A percentile compares a stretch with the other conserved stretches of the same genome.
These are phyloP conservation scores for Eucalyptus erythrocorys DNA, from an alignment of 345 rosid genomes.

Conservation along the genomic window DNA sequence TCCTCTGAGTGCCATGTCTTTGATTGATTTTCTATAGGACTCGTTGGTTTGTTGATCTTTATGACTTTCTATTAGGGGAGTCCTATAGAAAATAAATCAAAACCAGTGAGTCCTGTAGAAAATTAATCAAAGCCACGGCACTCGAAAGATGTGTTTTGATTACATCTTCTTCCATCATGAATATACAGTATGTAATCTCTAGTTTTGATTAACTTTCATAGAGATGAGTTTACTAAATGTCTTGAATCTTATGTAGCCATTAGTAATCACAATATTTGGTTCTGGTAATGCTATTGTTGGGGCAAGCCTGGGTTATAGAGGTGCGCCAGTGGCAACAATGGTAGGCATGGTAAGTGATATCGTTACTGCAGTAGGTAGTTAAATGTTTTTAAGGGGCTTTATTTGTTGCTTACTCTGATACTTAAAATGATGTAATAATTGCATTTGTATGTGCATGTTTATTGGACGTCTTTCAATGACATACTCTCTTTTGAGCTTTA, in stretches of 20 bases:
- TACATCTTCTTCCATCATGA: too few relatives aligned
- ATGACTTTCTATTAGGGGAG: slow-evolving; percentile 18
- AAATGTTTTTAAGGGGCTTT: background rate
- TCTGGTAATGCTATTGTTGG: fast-evolving
- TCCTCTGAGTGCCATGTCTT: background rate
- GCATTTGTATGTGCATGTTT: background rate
- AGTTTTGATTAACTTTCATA: too few relatives aligned
- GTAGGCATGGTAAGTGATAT: fast-evolving
- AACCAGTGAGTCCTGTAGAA: background rate
- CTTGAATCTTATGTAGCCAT: too few relatives aligned
- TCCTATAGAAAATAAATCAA: too few relatives aligned
- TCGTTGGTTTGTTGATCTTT: background rate
- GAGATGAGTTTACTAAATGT: too few relatives aligned
- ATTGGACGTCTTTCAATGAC: background rate
- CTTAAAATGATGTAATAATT: background rate
- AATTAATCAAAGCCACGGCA: background rate
- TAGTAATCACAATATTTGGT: too few relatives aligned
- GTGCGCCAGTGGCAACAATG: too few relatives aligned
- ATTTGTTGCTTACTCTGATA: background rate
- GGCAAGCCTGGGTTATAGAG: fast-evolving
- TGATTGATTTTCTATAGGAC: background rate
- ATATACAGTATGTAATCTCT: too few relatives aligned
- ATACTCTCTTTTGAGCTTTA: slow-evolving; percentile 2
- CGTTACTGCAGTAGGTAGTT: too few relatives aligned
- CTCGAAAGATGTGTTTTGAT: background rate